Evolutionary conservation across 2,329 filamentous ascomycete genomes (phyloP), one percentile per base, ranked within the genome.

Genomic region (Sclerotinia trifoliorum): DNA sequence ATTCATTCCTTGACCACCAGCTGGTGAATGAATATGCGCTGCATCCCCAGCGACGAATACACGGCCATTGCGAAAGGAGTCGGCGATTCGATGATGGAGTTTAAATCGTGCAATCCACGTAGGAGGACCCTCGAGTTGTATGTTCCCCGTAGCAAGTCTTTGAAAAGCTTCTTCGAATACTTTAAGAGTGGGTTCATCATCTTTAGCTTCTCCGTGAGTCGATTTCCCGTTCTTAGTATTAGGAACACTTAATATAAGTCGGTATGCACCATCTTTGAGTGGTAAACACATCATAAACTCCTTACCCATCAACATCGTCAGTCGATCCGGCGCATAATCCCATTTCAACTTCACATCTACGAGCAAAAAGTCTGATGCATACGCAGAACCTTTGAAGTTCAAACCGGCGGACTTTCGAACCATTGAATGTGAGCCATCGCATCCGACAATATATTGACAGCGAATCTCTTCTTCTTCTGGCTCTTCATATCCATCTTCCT

Each of bases 361-460:
- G 24, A 84, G 80, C 46, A 81, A 79, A 68, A 83, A 83, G 5
- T 80, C 74, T 54, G 81, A 80, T 1, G 77, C 73, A 62, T 83
- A 84, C 0, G 78, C 75, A 2, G 75, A 79, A 0, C 82, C 82
- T 6, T 80, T 76, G 63, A 80, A 83, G 7, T 74, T 74, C 32
- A 83, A 75, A 24, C 73, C 73, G 29, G 80, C 78, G 0, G 73
- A 70, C 65, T 78, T 79, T 24, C 84, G 81, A 3, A 86, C 80
- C 2, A 78, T 79, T 0, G 82, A 85, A 24, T 81, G 80, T 0
- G 83, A 81, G 1, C 85, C 84, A 52, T 87, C 85, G 7, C 84
- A 84, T 1, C 83, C 84, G 3, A 85, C 79, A 4, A 81, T 80
- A 65, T 83, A 87, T 13, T 75, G 72, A 70, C 78, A 74, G 70